Evolutionary conservation across 1,139 yeast genomes (phyloP), one percentile per base, ranked within the genome.

Genomic region (Scheffersomyces quercinus): DNA sequence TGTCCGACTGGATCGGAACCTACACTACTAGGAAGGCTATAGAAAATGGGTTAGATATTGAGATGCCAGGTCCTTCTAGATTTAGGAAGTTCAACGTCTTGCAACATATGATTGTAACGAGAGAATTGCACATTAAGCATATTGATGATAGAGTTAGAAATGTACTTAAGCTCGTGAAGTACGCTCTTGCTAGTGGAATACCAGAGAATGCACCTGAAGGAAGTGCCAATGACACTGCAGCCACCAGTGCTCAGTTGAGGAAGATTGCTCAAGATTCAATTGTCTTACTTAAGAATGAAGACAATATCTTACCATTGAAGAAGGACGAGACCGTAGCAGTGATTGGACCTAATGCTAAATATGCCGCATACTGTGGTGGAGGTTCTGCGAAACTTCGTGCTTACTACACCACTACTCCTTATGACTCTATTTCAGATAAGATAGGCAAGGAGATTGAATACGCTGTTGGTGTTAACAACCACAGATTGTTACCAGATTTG

Each of bases 401-500:
- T 7, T 44, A 53, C 26, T 43, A 44, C 9, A 46, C 49, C 5
- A 51, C 47, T 29, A 52, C 52, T 4, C 55, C 53, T 14, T 49
- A 47, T 36, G 50, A 51, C 14, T 40, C 48, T 28, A 35, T 53
- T 5, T 53, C 53, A 2, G 45, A 51, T 2, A 40, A 42, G 2
- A 48, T 49, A 31, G 40, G 48, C 36, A 45, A 48, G 0, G 60
- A 34, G 62, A 66, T 48, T 60, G 62, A 51, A 1, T 20, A 20
- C 59, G 63, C 44, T 62, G 60, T 40, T 58, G 65, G 47, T 45
- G 66, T 46, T 53, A 61, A 77, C 42, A 81, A 80, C 29, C 71
- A 81, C 12, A 77, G 64, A 4, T 54, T 71, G 40, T 76, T 66
- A 1, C 55, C 77, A 2, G 69, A 77, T 9, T 77, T 44, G 32